These are phyloP conservation scores for Eucalyptus regnans DNA, from an alignment of 345 rosid genomes.

Conservation along the genomic window DNA sequence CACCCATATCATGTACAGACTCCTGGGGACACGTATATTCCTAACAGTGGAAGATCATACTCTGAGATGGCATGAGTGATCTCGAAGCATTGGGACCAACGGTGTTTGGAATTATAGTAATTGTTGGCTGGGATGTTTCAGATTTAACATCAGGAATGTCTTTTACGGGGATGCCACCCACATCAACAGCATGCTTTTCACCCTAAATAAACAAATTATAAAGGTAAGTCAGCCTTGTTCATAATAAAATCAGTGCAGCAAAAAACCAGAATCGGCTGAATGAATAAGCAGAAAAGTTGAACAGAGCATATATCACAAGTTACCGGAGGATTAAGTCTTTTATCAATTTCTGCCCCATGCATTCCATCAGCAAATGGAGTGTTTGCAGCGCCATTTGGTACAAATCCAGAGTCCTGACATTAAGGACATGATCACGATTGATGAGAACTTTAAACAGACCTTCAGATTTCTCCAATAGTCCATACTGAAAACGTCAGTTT, in stretches of 20 bases:
- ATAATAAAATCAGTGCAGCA: background rate
- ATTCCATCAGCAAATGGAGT: constrained; percentile 69
- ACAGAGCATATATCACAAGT: constrained; percentile 1
- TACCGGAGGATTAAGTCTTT: constrained; percentile 51
- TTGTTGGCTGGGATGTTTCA: constrained; percentile 50
- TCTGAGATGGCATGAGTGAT: constrained; percentile 43
- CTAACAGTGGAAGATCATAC: constrained; percentile 21
- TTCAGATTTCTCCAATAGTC: background rate
- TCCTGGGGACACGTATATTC: background rate
- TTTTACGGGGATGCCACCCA: constrained; percentile 20
- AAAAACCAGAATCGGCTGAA: background rate
- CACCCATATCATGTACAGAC: background rate
- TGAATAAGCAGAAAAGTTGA: background rate
- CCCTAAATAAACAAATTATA: background rate
- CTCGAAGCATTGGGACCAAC: constrained; percentile 26
- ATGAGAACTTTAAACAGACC: background rate
- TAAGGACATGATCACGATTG: background rate
- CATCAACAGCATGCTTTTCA: constrained; percentile 26
- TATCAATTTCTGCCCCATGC: constrained; percentile 67
- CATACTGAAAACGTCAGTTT: background rate
- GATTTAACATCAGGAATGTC: constrained; percentile 39
- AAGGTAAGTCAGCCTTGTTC: background rate
- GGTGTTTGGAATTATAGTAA: constrained; percentile 27
- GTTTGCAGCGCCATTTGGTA: constrained; percentile 46
- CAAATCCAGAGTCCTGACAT: constrained; percentile 63